Evolutionary conservation across 2,329 filamentous ascomycete genomes (phyloP), one percentile per base, ranked within the genome.

Genomic region (Rutstroemia sp.): DNA sequence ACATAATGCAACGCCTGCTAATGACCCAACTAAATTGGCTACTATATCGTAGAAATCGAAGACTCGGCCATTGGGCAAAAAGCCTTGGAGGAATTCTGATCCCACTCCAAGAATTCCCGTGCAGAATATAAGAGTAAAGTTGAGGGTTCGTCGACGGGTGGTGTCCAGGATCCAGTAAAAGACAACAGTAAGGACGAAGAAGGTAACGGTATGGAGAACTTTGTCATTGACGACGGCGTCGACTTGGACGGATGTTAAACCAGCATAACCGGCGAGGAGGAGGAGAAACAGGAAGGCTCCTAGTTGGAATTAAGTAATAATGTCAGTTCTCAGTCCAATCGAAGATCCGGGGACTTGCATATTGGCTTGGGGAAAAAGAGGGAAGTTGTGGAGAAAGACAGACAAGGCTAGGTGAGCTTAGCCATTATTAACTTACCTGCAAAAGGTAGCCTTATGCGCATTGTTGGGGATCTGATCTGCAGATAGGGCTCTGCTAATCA

Each of bases 131-230:
- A 96, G 75, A 14, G 92, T 95, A 62, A 96, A 75, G 72, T 99
- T 87, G 49, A 96, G 76, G 19, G 84, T 87, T 64, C 92, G 88
- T 51, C 92, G 86, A 60, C 94, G 88, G 61, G 85, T 87, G 52
- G 91, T 95, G 71, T 99, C 94, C 65, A 96, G 75, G 69, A 96
- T 88, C 91, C 94, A 99, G 82, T 99, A 99, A 79, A 97, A 97
- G 64, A 81, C 75, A 62, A 88, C 73, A 16, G 92, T 96, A 53
- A 99, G 80, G 63, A 89, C 70, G 78, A 97, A 96, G 77, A 99
- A 97, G 66, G 88, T 92, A 57, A 91, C 60, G 65, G 88, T 79
- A 73, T 97, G 94, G 27, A 97, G 80, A 67, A 88, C 76, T 73
- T 99, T 97, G 79, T 96, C 92, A 76, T 95, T 91, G 70, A 92